Base-by-base conservation (phyloP, 495 filamentous ascomycete genomes). In the Trichoderma orchidacearum region DNA sequence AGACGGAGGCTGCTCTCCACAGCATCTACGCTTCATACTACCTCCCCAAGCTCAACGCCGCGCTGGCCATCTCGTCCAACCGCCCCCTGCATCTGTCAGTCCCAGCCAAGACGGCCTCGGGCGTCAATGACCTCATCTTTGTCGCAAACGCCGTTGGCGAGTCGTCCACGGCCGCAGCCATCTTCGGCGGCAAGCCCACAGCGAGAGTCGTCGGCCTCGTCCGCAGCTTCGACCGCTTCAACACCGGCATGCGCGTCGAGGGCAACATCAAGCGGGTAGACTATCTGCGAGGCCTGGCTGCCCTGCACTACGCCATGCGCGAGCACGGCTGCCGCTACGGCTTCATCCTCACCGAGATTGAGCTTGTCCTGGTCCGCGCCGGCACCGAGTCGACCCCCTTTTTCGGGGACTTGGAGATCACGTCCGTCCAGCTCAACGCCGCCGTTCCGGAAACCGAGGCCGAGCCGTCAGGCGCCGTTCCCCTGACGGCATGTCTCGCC, bases 281-380 rank as follows among this genome's bases (percentile, higher is more conserved):
- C 68, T 96, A 94, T 70, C 82, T 95, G 8, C 81, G 86, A 30
- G 86, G 87, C 5, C 80, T 96, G 11, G 80, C 89, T 0, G 87
- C 94, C 58, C 72, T 96, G 28, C 90, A 96, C 67, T 81, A 84
- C 45, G 81, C 82, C 66, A 95, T 96, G 90, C 87, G 90, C 67
- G 89, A 93, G 70, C 87, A 95, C 68, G 85, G 85, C 57, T 92
- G 87, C 60, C 84, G 90, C 50, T 96, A 96, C 67, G 90, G 90
- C 30, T 96, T 95, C 74, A 92, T 96, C 64, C 82, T 95, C 56
- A 95, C 88, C 0, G 90, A 96, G 66, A 95, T 95, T 64, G 90
- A 96, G 72, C 85, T 96, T 12, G 83, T 96, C 30, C 85, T 90
- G 64, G 89, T 94, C 0, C 88, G 90, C 52, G 86, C 86, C 55